phyloP scores from a whole-genome alignment of 2,329 filamentous ascomycete species.

The Trichoderma guizhouense region DNA sequence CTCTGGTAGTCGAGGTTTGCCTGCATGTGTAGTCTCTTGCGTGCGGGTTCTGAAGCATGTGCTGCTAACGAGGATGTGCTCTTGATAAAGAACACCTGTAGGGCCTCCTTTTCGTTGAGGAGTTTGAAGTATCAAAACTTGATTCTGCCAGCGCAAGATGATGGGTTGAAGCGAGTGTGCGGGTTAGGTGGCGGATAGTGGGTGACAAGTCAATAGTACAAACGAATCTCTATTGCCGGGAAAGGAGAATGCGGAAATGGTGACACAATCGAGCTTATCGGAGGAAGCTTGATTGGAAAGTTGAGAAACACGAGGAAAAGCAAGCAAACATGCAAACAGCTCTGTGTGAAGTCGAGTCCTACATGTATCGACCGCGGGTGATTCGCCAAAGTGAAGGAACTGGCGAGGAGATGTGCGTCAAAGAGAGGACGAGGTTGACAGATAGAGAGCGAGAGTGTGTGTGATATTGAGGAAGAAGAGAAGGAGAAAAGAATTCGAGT shows the following conservation, averaged over 20 bases:
- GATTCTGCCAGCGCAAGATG: not conserved
- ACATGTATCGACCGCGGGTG: not conserved
- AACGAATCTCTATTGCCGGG: not conserved
- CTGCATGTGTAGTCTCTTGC: not conserved
- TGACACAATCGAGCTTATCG: constrained; percentile 5
- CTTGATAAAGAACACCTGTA: not conserved
- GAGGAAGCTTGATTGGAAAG: not conserved
- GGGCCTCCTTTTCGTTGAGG: not conserved
- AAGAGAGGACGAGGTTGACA: not conserved
- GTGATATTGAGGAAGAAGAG: not conserved
- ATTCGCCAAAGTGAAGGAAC: not conserved
- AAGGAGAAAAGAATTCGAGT: not conserved
- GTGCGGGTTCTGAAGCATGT: not conserved
- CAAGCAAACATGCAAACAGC: constrained; percentile 13
- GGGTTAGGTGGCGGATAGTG: not conserved
- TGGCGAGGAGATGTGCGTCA: not conserved
- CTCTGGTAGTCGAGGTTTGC: not conserved
- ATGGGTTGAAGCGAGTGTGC: not conserved
- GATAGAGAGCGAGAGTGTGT: not conserved
- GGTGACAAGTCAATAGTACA: not conserved
- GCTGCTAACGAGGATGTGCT: not conserved
- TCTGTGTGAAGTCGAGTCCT: not conserved
- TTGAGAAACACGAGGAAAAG: not conserved
- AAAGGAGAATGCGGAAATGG: not conserved
- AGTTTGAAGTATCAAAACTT: not conserved